phyloP scores from a whole-genome alignment of 768 basidiomycete genomes.

The Terana coerulea region DNA sequence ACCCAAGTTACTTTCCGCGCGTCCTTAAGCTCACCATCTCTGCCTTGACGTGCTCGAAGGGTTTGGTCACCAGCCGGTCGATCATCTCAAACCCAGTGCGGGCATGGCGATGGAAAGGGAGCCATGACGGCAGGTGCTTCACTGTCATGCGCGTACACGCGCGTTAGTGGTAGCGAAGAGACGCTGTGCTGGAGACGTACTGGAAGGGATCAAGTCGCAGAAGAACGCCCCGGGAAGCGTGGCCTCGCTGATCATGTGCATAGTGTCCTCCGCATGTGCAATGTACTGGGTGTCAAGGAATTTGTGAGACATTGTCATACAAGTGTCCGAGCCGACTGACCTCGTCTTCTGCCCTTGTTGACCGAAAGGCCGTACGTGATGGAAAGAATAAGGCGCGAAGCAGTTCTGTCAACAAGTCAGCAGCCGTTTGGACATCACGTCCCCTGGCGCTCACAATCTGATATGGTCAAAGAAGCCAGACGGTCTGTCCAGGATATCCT shows the following conservation, averaged over 20 bases:
- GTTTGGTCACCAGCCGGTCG: conserved; percentile 10
- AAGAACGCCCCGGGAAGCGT: conserved; percentile 2
- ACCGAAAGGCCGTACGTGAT: conserved; percentile 11
- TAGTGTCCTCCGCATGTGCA: conserved; percentile 1
- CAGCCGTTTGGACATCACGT: background rate
- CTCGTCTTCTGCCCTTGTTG: background rate
- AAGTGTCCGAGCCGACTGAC: background rate
- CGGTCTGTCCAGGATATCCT: conserved; percentile 1
- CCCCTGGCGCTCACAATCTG: background rate
- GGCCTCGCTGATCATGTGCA: background rate
- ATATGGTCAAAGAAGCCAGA: background rate
- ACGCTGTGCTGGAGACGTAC: background rate
- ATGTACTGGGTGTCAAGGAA: conserved; percentile 2
- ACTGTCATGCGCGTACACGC: conserved; percentile 15
- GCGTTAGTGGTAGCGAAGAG: background rate
- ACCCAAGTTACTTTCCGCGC: background rate
- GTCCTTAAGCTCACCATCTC: conserved; percentile 15
- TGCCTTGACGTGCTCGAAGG: conserved; percentile 20
- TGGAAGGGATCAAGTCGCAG: conserved; percentile 4
- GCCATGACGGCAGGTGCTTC: conserved; percentile 22
- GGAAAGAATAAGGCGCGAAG: background rate
- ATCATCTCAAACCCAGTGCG: conserved; percentile 9
- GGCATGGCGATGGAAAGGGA: conserved; percentile 23
- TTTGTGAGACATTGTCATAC: background rate
- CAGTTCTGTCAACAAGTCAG: background rate